Evolutionary conservation across 169 alveolate genomes (phyloP), one percentile per base, ranked within the genome.

Genomic region (Plasmodium chabaudi): DNA sequence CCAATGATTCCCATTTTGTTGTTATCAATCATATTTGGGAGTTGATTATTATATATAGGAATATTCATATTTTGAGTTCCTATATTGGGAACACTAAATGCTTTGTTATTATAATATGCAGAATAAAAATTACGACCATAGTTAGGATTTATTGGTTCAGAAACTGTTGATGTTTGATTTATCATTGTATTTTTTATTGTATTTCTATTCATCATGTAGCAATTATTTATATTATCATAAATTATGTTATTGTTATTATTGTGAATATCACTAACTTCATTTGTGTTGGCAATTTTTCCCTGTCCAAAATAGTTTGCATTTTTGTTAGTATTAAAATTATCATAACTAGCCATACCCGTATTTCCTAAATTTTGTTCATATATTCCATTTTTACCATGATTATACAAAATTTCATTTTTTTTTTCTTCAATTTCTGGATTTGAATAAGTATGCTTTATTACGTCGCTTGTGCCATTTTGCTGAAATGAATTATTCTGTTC

Each of bases 71-170:
- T 34, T 34, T 34, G 6, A 0, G n/a, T 7, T 2, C 59, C 59
- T 51, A 51, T 51, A 15, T 13, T 15, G 9, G 59, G 23, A 51
- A 15, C n/a, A 51, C 59, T 51, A 51, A 13, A 51, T 15, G 59
- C 17, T 15, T 15, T 51, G 6, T 51, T 51, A 15, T 51, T 51
- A 15, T 51, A 51, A 15, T 51, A 51, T 15, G 19, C 23, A 2
- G 21, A 9, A 34, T 17, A 13, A 27, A 63, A n/a, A 34, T 21
- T 60, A 34, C 57, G 10, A 23, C 57, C 42, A 51, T 39, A 15
- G 42, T 56, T 34, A 9, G 49, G 9, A 17, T 9, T 49, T 53
- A 71, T 7, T n/a, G 84, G 84, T 34, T 71, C 84, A 47, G 84
- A 51, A 34, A 51, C 0, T 46, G 6, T 13, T 10, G 55, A 19